Evolutionary conservation across 2,329 filamentous ascomycete species (phyloP).

Genomic region (Phialophora macrospora): DNA sequence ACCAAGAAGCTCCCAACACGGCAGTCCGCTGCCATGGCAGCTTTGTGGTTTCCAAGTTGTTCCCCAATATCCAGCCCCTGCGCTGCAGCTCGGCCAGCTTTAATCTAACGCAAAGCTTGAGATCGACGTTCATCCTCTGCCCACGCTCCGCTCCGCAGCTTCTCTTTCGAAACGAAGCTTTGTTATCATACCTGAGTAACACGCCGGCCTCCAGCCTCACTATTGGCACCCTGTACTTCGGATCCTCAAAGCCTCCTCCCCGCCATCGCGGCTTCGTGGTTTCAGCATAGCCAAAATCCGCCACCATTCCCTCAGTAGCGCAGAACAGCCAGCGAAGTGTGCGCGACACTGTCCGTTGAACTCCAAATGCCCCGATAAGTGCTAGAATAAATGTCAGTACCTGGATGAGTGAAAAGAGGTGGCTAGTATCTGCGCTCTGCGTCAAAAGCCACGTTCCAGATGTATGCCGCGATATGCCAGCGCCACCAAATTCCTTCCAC

Average conservation of each 20-base stretch:
- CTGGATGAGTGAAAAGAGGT: not conserved
- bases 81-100: not conserved
- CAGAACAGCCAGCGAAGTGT: not conserved
- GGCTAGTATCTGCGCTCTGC: not conserved
- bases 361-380: not conserved
- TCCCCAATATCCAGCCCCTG: not conserved
- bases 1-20: not conserved
- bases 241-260: not conserved
- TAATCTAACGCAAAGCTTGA: not conserved
- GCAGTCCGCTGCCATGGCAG: not conserved
- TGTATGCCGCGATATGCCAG: not conserved
- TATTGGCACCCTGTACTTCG: not conserved
- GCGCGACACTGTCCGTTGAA: not conserved
- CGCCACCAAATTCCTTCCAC: too few species aligned
- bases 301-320: not conserved
- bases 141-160: not conserved
- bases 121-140: not conserved
- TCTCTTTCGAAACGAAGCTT: not conserved
- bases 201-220: not conserved
- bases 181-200: not conserved
- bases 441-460: not conserved
- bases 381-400: not conserved
- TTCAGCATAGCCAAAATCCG: not conserved
- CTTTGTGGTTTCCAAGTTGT: not conserved
- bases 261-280: not conserved